phyloP scores from a whole-genome alignment of 208 protist genomes.

The Porcisia deanei region DNA sequence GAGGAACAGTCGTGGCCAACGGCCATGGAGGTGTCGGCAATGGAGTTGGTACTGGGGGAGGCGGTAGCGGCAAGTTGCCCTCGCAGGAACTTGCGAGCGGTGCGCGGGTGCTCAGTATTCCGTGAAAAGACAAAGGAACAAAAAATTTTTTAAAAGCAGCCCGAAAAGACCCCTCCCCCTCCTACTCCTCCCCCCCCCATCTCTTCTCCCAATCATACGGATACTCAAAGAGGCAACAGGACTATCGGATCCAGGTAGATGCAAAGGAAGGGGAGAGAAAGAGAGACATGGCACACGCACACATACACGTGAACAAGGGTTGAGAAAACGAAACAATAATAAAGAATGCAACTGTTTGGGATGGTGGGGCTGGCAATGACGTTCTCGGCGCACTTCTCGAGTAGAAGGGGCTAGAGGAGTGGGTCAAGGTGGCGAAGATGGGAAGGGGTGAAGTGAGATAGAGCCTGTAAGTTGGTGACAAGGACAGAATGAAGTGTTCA shows the following conservation, averaged over 20 bases:
- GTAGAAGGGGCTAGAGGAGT: too few relatives aligned
- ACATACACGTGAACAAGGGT: neutral
- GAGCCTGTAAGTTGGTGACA: too few relatives aligned
- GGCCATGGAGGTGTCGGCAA: neutral
- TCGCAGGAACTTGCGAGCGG: conserved; percentile 15
- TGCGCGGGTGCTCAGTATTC: conserved; percentile 16
- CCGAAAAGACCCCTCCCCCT: neutral
- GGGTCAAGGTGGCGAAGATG: too few relatives aligned
- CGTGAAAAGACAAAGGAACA: neutral
- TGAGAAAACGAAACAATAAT: too few relatives aligned
- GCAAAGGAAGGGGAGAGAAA: neutral
- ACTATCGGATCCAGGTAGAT: neutral
- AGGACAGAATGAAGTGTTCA: too few relatives aligned
- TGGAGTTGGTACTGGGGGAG: neutral
- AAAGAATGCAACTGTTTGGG: too few relatives aligned
- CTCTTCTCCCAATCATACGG: neutral
- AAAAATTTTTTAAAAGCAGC: neutral
- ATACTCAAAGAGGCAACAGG: neutral
- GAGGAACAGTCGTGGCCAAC: neutral
- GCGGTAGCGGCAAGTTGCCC: conserved; percentile 5
- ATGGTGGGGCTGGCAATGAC: too few relatives aligned
- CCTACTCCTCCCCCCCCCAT: neutral
- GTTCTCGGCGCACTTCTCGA: too few relatives aligned
- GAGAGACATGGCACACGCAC: neutral
- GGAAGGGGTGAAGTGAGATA: too few relatives aligned